These are phyloP conservation scores for Cyathus pygmaeus DNA, from an alignment of 1,284 basidiomycete genomes.

Conservation along the genomic window DNA sequence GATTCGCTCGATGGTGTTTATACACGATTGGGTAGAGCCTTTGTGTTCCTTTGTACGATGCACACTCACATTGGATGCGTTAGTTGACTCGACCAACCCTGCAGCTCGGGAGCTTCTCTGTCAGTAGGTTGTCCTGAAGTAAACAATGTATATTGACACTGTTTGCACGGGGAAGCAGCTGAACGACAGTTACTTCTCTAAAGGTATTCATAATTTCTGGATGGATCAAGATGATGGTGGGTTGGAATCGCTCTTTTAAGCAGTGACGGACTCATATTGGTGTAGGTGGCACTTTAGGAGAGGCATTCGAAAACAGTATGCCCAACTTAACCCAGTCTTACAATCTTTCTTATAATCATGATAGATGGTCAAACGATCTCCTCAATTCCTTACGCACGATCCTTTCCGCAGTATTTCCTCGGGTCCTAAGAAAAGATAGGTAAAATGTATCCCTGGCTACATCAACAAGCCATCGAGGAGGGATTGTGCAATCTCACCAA, in stretches of 20 bases:
- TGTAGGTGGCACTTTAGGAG: conserved; percentile 43
- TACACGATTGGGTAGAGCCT: conserved; percentile 38
- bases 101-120: conserved; percentile 44
- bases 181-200: conserved; percentile 54
- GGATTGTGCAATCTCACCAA: conserved; percentile 44
- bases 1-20: conserved; percentile 54
- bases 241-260: too few species aligned
- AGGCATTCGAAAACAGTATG: conserved; percentile 51
- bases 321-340: neutral
- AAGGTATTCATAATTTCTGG: conserved; percentile 55
- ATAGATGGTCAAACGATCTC: conserved; percentile 47
- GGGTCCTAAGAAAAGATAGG: conserved; percentile 50
- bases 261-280: too few species aligned
- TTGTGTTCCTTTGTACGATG: conserved; percentile 21
- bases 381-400: conserved; percentile 45
- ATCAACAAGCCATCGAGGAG: conserved; percentile 49
- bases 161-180: conserved; percentile 44
- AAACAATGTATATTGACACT: neutral
- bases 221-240: conserved; percentile 53
- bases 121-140: conserved; percentile 10
- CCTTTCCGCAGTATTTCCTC: conserved; percentile 51
- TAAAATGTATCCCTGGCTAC: conserved; percentile 54
- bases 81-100: conserved; percentile 44
- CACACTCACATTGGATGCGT: neutral
- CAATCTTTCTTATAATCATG: neutral